Conservation (phyloP, 1,139 yeast species). For the Blastobotrys persicus region DNA sequence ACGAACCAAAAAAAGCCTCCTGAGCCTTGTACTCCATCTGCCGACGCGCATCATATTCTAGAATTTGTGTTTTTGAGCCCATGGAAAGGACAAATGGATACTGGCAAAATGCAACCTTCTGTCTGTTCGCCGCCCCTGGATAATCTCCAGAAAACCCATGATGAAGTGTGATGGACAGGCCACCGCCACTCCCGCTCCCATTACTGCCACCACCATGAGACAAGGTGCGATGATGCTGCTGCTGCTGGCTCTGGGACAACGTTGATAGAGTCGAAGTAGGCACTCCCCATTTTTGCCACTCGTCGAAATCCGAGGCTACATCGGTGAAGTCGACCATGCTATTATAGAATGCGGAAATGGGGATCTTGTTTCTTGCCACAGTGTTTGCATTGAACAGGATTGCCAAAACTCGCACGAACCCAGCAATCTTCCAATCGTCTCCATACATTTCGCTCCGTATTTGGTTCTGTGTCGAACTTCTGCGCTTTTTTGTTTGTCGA, state of each 20-base stretch:
- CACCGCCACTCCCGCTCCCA: neutral
- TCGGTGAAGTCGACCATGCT: slow-evolving; percentile 78
- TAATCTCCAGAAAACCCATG: slow-evolving; percentile 13
- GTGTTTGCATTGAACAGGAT: slow-evolving; percentile 56
- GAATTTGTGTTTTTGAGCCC: slow-evolving; percentile 74
- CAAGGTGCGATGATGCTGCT: neutral
- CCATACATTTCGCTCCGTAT: slow-evolving; percentile 62
- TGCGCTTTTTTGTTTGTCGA: slow-evolving; percentile 34
- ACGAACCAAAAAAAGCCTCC: slow-evolving; percentile 77
- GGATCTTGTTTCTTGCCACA: slow-evolving; percentile 39
- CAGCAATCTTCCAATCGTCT: slow-evolving; percentile 73
- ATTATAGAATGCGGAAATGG: slow-evolving; percentile 67
- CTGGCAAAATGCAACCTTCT: slow-evolving; percentile 54
- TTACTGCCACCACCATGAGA: neutral
- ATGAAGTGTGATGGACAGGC: slow-evolving; percentile 8
- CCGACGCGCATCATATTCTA: slow-evolving; percentile 78
- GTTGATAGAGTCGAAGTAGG: slow-evolving; percentile 14
- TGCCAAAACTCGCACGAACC: slow-evolving; percentile 61
- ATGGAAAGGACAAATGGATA: slow-evolving; percentile 79
- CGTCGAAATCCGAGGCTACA: slow-evolving; percentile 72
- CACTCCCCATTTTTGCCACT: slow-evolving; percentile 56
- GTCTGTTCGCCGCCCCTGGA: slow-evolving; percentile 12
- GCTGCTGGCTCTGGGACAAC: neutral
- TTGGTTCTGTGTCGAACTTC: slow-evolving; percentile 30
- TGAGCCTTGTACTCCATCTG: slow-evolving; percentile 88